Percentiles rank a stretch among this genome's conserved stretches.
Evolutionary conservation across 345 rosid genomes (phyloP).

Genomic region (Aethionema arabicum): DNA sequence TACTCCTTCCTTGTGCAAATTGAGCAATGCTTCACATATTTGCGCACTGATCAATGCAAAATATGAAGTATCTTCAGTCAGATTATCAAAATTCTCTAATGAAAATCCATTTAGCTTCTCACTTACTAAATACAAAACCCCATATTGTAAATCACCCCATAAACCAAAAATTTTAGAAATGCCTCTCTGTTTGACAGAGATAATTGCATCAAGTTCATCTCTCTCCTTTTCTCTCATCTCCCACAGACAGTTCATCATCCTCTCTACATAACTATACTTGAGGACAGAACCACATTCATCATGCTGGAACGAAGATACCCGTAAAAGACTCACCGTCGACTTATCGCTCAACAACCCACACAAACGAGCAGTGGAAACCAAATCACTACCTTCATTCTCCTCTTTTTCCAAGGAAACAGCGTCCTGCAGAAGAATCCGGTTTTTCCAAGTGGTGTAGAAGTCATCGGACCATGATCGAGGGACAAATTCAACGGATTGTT

Average conservation of each 20-base stretch:
- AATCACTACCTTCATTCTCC: constrained; percentile 18
- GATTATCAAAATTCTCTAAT: constrained; percentile 29
- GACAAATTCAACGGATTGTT: constrained; percentile 37
- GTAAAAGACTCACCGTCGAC: constrained; percentile 50
- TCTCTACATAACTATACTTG: constrained; percentile 47
- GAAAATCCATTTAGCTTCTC: constrained; percentile 41
- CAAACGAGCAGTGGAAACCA: constrained; percentile 22
- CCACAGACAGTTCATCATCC: constrained; percentile 55
- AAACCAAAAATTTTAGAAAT: constrained; percentile 59
- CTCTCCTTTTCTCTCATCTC: constrained; percentile 47
- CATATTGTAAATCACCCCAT: constrained; percentile 68
- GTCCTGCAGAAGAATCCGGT: constrained; percentile 50
- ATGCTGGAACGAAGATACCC: constrained; percentile 40
- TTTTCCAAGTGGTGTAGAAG: constrained; percentile 62
- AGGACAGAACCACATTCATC: constrained; percentile 44
- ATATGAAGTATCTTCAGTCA: constrained; percentile 40
- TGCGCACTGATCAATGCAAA: constrained; percentile 66
- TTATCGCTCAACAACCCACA: constrained; percentile 28
- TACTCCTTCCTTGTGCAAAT: constrained; percentile 57
- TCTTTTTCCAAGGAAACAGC: constrained; percentile 35
- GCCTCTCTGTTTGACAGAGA: constrained; percentile 36
- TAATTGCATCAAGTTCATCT: constrained; percentile 48
- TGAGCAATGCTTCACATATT: constrained; percentile 63
- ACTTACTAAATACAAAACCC: constrained; percentile 58
- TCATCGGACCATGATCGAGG: constrained; percentile 66